Conservation (phyloP, 768 basidiomycete species). For the Favolaschia claudopus region DNA sequence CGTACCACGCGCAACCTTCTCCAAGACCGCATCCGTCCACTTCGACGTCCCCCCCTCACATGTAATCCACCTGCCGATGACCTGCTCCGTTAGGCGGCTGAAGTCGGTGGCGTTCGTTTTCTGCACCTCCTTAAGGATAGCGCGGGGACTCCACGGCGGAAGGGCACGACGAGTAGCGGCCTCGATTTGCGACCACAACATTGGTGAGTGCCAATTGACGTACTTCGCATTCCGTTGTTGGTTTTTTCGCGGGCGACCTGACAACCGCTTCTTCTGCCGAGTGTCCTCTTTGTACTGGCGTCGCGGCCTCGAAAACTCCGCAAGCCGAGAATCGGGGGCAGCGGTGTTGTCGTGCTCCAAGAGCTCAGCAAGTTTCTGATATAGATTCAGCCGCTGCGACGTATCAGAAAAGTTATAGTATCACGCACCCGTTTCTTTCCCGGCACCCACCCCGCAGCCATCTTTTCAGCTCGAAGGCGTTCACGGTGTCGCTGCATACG, state of each 20-base stretch:
- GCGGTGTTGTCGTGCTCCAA: neutral
- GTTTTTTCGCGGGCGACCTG: slow-evolving; percentile 11
- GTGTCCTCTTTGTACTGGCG: slow-evolving; percentile 11
- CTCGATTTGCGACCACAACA: slow-evolving; percentile 11
- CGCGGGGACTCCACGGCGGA: neutral
- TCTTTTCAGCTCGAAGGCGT: neutral
- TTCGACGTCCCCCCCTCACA: neutral
- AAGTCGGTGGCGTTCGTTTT: too few species aligned
- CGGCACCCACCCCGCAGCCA: neutral
- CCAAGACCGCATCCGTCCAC: neutral
- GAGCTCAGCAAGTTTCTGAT: neutral
- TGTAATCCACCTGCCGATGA: slow-evolving; percentile 20
- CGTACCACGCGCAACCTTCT: neutral
- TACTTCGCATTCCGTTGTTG: neutral
- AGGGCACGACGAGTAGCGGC: neutral
- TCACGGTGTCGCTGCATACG: neutral
- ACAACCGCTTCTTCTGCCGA: neutral
- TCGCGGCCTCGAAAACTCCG: slow-evolving; percentile 17
- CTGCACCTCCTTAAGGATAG: neutral
- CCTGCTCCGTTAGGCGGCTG: neutral
- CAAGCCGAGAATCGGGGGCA: slow-evolving; percentile 1
- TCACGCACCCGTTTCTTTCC: neutral
- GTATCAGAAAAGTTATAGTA: neutral
- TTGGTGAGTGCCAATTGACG: slow-evolving; percentile 17
- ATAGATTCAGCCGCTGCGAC: too few species aligned